Evolutionary conservation across 1,284 basidiomycete species (phyloP).

Genomic region (Takashimella tepidaria): DNA sequence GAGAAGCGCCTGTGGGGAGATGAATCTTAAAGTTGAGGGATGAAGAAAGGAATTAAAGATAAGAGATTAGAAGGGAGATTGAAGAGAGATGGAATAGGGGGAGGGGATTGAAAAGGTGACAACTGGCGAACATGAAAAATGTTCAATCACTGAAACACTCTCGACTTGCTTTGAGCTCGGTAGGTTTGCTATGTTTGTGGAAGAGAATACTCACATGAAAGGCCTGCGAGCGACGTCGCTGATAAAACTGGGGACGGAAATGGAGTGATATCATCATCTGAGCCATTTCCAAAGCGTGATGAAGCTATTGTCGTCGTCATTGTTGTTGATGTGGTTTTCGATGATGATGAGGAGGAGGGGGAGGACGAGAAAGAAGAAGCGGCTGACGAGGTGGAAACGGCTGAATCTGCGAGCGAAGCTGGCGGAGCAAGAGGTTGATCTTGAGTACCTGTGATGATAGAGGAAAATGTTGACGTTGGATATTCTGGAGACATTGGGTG

Average conservation of each 20-base stretch:
- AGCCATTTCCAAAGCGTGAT: neutral
- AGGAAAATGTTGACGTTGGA: too few relatives aligned
- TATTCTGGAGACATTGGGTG: too few relatives aligned
- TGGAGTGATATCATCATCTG: constrained; percentile 43
- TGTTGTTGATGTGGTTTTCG: neutral
- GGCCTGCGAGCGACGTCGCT: constrained; percentile 33
- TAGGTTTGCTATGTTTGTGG: too few relatives aligned
- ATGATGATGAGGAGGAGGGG: too few relatives aligned
- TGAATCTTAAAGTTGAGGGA: too few relatives aligned
- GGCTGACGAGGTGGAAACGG: constrained; percentile 11
- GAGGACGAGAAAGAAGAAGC: constrained; percentile 7
- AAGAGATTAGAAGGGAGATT: neutral
- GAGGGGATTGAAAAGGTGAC: too few relatives aligned
- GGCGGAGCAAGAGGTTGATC: neutral
- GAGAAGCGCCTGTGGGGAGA: too few relatives aligned
- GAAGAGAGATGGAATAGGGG: neutral
- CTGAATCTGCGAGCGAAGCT: constrained; percentile 19
- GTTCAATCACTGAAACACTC: too few relatives aligned
- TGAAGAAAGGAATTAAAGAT: neutral
- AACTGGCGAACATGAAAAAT: neutral
- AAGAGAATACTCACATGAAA: constrained; percentile 30
- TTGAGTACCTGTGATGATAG: constrained; percentile 27
- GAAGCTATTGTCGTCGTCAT: neutral
- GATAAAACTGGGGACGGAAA: constrained; percentile 39
- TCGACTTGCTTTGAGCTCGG: too few relatives aligned